Evolutionary conservation across 179 eudicot genomes (phyloP), one percentile per base, ranked within the genome.

Genomic region (Actinidia chinensis): DNA sequence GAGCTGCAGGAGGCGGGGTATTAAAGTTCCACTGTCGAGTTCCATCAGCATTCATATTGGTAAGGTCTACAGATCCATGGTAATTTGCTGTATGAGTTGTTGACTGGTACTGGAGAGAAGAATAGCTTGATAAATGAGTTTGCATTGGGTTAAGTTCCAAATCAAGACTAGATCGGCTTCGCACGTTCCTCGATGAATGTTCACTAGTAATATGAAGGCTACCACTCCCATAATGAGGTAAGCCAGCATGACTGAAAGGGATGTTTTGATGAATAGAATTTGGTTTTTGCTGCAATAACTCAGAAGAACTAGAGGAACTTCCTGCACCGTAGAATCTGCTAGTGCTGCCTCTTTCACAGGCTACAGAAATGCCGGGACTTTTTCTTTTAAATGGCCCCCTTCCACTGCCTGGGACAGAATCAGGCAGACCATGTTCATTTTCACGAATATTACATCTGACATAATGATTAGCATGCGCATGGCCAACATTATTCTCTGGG

Each of bases 291-390:
- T 28, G 73, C 1, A 51, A 71, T 28, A 23, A 18, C 74, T 65
- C 82, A 70, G 77, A 77, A 60, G 77, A 75, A 20, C 82, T 52
- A 28, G 86, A 84, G 58, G 86, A 81, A 71, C 86, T 81, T 67
- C 82, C 86, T 20, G 74, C 68, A 58, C 74, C 43, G 52, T 48
- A 78, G 65, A 61, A 81, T 68, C 82, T 66, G 74, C 83, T 75
- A 36, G 85, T 42, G 76, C 82, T 82, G 40, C 76, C 79, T 61
- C 64, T 75, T 54, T 82, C 85, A 58, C 17, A 68, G n/a, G 71
- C 47, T 12, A 40, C 68, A 61, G 85, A 70, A 63, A 47, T 43
- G 8, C 28, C 69, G 7, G 81, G 81, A 68, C 79, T 52, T 80
- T 81, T 80, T 51, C 86, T 78, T 80, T 84, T 84, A 10, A 54